Evolutionary conservation across 352 stramenopile genomes (phyloP).

Genomic region (Phytophthora ohioensis): DNA sequence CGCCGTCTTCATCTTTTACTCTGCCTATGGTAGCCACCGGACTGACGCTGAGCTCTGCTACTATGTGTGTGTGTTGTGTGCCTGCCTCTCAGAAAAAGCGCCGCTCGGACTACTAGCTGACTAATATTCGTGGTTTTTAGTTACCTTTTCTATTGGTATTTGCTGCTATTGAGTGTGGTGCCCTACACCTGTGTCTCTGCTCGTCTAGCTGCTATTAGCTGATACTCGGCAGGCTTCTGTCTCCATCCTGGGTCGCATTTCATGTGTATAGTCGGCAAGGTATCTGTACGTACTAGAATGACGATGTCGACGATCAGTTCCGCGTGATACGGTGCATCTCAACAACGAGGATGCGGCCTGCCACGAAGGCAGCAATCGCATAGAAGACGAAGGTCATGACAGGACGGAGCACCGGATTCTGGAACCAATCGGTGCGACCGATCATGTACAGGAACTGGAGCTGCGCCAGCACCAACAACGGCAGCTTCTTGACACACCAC

Average conservation of each 20-base stretch:
- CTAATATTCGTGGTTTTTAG: slow-evolving; percentile 31
- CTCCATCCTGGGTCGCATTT: slow-evolving; percentile 14
- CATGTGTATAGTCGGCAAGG: slow-evolving; percentile 27
- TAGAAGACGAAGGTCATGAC: slow-evolving; percentile 70
- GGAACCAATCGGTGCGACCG: slow-evolving; percentile 73
- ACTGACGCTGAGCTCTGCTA: slow-evolving; percentile 24
- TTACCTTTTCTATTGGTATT: slow-evolving; percentile 38
- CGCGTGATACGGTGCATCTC: slow-evolving; percentile 67
- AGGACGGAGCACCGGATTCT: slow-evolving; percentile 80
- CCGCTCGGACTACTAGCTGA: slow-evolving; percentile 57
- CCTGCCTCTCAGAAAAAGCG: slow-evolving; percentile 61
- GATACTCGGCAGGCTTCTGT: slow-evolving; percentile 27
- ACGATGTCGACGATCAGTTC: slow-evolving; percentile 39
- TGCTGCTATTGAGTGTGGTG: slow-evolving; percentile 18
- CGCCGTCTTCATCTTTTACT: background rate
- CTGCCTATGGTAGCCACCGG: background rate
- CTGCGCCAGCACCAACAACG: slow-evolving; percentile 57
- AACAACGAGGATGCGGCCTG: slow-evolving; percentile 61
- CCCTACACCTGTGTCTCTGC: slow-evolving; percentile 33
- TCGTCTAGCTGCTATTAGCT: slow-evolving; percentile 24
- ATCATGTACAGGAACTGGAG: slow-evolving; percentile 68
- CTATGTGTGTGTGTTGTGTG: slow-evolving; percentile 17
- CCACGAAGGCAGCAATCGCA: slow-evolving; percentile 42
- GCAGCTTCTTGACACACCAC: slow-evolving; percentile 60
- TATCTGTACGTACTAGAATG: background rate